Evolutionary conservation across 2,329 filamentous ascomycete genomes (phyloP), one percentile per base, ranked within the genome.

Genomic region (Aureobasidium pullulans): DNA sequence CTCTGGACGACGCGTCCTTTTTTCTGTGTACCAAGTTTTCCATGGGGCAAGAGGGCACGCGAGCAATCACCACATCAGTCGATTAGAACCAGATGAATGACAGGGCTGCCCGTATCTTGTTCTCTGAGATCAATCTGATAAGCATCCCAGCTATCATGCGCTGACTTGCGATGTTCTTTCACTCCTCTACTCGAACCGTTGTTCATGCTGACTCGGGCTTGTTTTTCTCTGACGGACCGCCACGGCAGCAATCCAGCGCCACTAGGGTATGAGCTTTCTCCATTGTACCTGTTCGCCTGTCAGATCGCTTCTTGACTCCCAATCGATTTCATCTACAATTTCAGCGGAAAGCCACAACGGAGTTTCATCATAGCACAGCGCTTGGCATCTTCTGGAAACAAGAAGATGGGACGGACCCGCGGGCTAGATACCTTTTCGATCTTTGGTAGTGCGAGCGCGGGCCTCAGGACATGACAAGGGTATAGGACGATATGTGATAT

Each of bases 341-440:
- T 42, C 39, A 23, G 29, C 28, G 29, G 29, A 23, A 43, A 54
- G 50, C 50, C 50, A 54, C 50, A 54, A 7, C 15, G n/a, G n/a
- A 15, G 39, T n/a, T 7, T 15, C 39, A 54, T 32, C 50, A 54
- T 54, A 43, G n/a, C 49, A 54, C 28, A 32, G 37, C 34, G 50
- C 39, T 54, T 54, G 50, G 50, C 50, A 34, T 34, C 50, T 43
- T 43, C 50, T 54, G 50, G 50, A 54, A 54, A 54, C 50, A 42
- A 32, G 48, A 43, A 34, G 37, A 42, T 54, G 50, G 43, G 50
- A 54, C 50, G 50, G 50, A 28, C 50, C 50, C 37, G 23, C 50
- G 50, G 37, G 50, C 50, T 54, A 54, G 37, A 43, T 43, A 43
- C 34, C 34, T 19, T 23, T 34, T 15, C 39, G 28, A 9, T n/a